Conservation (phyloP, 1,284 basidiomycete genomes). For the Waitea zeae region DNA sequence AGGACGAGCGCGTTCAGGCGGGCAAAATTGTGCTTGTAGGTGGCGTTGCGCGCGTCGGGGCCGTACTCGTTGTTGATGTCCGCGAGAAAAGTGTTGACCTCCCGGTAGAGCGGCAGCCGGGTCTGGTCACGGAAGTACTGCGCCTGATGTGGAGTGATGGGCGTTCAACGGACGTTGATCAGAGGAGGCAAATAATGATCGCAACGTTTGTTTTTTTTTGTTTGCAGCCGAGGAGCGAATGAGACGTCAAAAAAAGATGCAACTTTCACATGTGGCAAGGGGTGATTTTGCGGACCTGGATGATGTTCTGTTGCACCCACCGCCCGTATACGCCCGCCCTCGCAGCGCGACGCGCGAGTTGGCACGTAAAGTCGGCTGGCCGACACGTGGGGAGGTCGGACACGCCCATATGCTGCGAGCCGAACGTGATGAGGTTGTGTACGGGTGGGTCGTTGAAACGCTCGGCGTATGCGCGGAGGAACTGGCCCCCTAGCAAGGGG, state of each 20-base stretch:
- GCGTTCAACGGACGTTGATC: not conserved
- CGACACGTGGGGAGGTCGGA: slow-evolving; percentile 65
- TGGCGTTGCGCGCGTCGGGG: slow-evolving; percentile 28
- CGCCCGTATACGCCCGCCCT: slow-evolving; percentile 63
- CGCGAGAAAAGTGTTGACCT: slow-evolving; percentile 51
- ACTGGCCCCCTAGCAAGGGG: slow-evolving; percentile 47
- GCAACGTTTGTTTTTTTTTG: not conserved
- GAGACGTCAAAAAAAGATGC: not conserved
- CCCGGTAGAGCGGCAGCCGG: slow-evolving; percentile 56
- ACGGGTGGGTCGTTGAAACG: slow-evolving; percentile 65
- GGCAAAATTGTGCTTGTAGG: slow-evolving; percentile 42
- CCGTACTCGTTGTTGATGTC: slow-evolving; percentile 57
- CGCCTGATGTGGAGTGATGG: slow-evolving; percentile 32
- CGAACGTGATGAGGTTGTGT: slow-evolving; percentile 81
- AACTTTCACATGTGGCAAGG: too few relatives aligned
- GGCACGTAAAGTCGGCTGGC: slow-evolving; percentile 59
- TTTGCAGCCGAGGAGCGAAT: not conserved
- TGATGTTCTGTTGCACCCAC: slow-evolving; percentile 70
- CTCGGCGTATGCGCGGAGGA: slow-evolving; percentile 82
- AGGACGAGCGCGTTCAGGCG: slow-evolving; percentile 46
- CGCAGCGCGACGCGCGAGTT: slow-evolving; percentile 55
- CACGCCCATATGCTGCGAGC: slow-evolving; percentile 74
- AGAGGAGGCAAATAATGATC: not conserved
- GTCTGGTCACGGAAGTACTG: slow-evolving; percentile 87
- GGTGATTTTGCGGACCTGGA: slow-evolving; percentile 57